These are phyloP conservation scores for Talaromyces sp. DNA, from an alignment of 2,329 filamentous ascomycete species.

Conservation along the genomic window DNA sequence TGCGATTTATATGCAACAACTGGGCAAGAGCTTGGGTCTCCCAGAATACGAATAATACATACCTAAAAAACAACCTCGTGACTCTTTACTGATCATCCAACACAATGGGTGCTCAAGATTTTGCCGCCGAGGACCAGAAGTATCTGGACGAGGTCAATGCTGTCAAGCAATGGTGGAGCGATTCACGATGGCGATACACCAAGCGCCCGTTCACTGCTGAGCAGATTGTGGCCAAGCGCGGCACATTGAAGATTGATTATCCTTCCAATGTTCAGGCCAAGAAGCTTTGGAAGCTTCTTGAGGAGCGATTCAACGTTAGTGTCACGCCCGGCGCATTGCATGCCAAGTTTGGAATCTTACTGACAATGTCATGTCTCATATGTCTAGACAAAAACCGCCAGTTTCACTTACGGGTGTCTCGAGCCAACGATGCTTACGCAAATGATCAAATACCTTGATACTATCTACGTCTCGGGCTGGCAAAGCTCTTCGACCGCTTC, in stretches of 20 bases:
- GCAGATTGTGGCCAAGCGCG: slow-evolving; percentile 93
- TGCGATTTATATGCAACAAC: background rate
- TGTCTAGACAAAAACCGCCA: slow-evolving; percentile 70
- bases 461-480: slow-evolving; percentile 98
- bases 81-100: slow-evolving; percentile 3
- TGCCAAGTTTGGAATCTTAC: background rate
- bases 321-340: background rate
- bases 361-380: slow-evolving; percentile 18
- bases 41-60: background rate
- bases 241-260: slow-evolving; percentile 84
- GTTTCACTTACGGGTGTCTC: slow-evolving; percentile 93
- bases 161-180: slow-evolving; percentile 91
- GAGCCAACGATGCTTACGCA: slow-evolving; percentile 98
- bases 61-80: background rate
- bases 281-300: slow-evolving; percentile 90
- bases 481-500: slow-evolving; percentile 96
- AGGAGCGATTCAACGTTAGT: slow-evolving; percentile 72
- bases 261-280: slow-evolving; percentile 83
- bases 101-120: slow-evolving; percentile 6
- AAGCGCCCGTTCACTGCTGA: slow-evolving; percentile 91
- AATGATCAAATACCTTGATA: slow-evolving; percentile 98
- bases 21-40: background rate
- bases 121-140: slow-evolving; percentile 63
- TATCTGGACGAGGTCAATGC: slow-evolving; percentile 78
- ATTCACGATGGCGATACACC: slow-evolving; percentile 87